These are phyloP conservation scores for Podila clonocystis DNA, from an alignment of 192 early-diverging fungal species.

Conservation along the genomic window DNA sequence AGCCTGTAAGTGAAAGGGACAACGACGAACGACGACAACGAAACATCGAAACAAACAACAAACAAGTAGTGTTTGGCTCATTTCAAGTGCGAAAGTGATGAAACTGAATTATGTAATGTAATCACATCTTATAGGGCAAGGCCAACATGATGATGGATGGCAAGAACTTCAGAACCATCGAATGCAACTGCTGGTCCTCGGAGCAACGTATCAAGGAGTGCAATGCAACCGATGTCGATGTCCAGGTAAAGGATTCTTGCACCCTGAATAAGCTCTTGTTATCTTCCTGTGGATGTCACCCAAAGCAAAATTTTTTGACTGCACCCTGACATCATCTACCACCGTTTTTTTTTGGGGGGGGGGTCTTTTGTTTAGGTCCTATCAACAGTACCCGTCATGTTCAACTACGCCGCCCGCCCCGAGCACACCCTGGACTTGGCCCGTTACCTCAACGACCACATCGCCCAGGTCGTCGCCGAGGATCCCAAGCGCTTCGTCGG, in stretches of 20 bases:
- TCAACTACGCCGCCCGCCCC: constrained; percentile 62
- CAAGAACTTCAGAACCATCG: constrained; percentile 71
- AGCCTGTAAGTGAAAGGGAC: constrained; percentile 23
- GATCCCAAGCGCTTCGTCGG: constrained; percentile 71
- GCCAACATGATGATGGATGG: constrained; percentile 75
- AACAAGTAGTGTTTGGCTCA: too few species aligned
- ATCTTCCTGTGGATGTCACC: too few species aligned
- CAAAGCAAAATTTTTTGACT: too few species aligned
- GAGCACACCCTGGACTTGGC: constrained; percentile 68
- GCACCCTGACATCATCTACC: neutral
- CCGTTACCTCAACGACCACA: constrained; percentile 65
- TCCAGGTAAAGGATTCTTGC: constrained; percentile 64
- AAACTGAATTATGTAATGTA: neutral
- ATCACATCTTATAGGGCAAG: constrained; percentile 52
- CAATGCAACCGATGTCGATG: constrained; percentile 59
- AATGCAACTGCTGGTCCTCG: constrained; percentile 77
- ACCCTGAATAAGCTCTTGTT: too few species aligned
- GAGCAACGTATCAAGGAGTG: constrained; percentile 68
- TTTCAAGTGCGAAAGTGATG: too few species aligned
- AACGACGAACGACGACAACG: too few species aligned
- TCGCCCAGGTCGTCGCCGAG: constrained; percentile 65
- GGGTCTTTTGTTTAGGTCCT: constrained; percentile 68
- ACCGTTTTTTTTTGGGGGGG: too few species aligned
- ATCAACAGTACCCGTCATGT: constrained; percentile 74
- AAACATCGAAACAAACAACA: too few species aligned